Base-by-base conservation (phyloP, 2,329 filamentous ascomycete species). In the Aspergillus persii region DNA sequence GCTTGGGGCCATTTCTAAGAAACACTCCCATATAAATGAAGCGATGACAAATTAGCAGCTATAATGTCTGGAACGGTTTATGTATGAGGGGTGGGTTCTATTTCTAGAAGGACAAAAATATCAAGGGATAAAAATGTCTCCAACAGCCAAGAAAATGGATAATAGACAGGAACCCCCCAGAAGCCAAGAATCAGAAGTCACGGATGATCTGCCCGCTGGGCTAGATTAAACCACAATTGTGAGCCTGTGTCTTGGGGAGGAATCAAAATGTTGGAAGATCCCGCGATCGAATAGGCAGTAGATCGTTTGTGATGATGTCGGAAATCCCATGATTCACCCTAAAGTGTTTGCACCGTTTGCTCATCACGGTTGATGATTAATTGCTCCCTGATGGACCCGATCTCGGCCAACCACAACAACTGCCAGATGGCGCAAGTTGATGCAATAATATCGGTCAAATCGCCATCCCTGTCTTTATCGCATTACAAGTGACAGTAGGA, bases 261-360 rank as follows among this genome's bases (percentile, higher is more conserved):
- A 12, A 12, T 11, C 15, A 36, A n/a, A 31, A 31, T 8, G 36
- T 41, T 41, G 36, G 15, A 12, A 41, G 36, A n/a, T 11, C 49
- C 49, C 49, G 11, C 23, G 54, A 23, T 50, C 4, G 18, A n/a
- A 33, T 36, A 15, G 18, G 39, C 26, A 9, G 30, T n/a, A 15
- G 29, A 47, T 27, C 12, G 27, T 11, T 23, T n/a, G 27, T 8
- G 23, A 15, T 27, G 44, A 26, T 26, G 44, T 47, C 44, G 18
- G 27, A 27, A 11, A 11, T 7, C 26, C 18, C 18, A 11, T 47
- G 26, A 44, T 39, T n/a, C 15, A 51, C 29, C 48, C 30, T 39
- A 51, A 23, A 15, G 8, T 68, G 67, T 69, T 69, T 69, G 67
- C 64, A 65, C 31, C 68, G 67, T 69, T 69, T 69, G 67, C 48